phyloP scores from a whole-genome alignment of 2,329 filamentous ascomycete species.

The Coniochaeta pulveracea region DNA sequence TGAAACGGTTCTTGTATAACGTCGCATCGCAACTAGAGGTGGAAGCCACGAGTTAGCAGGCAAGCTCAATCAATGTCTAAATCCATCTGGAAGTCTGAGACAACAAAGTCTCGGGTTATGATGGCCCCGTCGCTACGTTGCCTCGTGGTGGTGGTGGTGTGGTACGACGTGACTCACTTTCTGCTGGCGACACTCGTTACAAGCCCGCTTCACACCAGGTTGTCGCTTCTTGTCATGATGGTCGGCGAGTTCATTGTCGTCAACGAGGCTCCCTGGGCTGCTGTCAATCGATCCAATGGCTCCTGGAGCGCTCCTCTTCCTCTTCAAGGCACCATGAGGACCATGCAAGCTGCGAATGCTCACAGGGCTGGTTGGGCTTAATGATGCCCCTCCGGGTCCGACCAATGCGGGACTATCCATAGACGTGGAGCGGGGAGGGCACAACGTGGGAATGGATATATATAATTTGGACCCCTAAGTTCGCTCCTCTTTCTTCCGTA shows the following conservation, averaged over 20 bases:
- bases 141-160: conserved; percentile 3
- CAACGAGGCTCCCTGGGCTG: conserved; percentile 47
- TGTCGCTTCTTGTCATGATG: conserved; percentile 52
- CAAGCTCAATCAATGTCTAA: neutral
- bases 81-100: neutral
- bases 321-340: conserved; percentile 36
- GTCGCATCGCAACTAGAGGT: conserved; percentile 60
- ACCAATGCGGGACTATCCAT: conserved; percentile 25
- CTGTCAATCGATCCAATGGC: conserved; percentile 40
- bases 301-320: conserved; percentile 43
- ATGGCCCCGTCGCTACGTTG: conserved; percentile 3
- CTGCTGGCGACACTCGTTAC: conserved; percentile 77
- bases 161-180: conserved; percentile 30
- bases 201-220: conserved; percentile 65
- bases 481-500: conserved; percentile 3
- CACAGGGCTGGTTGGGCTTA: conserved; percentile 43
- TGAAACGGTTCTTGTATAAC: conserved; percentile 72
- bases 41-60: conserved; percentile 8
- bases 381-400: conserved; percentile 18
- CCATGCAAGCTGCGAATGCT: conserved; percentile 35
- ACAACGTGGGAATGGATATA: conserved; percentile 1
- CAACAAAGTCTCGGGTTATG: conserved; percentile 3
- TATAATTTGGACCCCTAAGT: conserved; percentile 1
- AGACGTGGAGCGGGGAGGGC: conserved; percentile 8
- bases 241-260: conserved; percentile 43